These are phyloP conservation scores for Vanrija pseudolonga DNA, from an alignment of 1,284 basidiomycete genomes.

Conservation along the genomic window DNA sequence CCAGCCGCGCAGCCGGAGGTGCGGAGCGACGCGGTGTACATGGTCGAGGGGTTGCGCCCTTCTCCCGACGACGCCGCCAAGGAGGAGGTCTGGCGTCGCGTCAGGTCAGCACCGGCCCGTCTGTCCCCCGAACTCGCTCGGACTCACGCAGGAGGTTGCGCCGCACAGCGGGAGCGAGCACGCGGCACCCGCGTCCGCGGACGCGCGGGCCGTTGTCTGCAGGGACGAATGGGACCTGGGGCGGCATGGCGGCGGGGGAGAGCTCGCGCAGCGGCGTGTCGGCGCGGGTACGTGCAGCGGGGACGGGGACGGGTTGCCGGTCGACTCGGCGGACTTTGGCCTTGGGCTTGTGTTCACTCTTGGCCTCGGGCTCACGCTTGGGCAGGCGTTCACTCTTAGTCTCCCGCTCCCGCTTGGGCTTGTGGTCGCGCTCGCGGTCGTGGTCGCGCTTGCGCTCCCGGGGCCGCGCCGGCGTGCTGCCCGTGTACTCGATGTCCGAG, in stretches of 20 bases:
- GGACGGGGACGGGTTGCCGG: no score
- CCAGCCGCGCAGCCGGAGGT: not conserved
- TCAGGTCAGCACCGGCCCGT: no score
- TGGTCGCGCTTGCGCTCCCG: not conserved
- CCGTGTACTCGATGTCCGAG: not conserved
- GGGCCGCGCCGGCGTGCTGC: not conserved
- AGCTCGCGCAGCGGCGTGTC: constrained; percentile 1
- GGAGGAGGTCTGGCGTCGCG: constrained; percentile 2
- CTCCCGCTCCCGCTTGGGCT: constrained; percentile 3
- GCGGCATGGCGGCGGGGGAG: not conserved
- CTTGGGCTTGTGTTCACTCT: no score
- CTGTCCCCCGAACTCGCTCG: no score
- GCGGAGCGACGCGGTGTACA: no score
- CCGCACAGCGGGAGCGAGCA: not conserved
- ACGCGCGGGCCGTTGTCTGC: no score
- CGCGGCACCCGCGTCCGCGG: not conserved
- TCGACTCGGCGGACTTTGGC: no score
- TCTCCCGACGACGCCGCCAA: not conserved
- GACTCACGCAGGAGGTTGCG: constrained; percentile 8
- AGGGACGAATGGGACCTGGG: not conserved
- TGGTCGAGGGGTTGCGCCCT: not conserved
- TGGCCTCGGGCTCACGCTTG: no score
- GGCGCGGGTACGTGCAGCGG: no score
- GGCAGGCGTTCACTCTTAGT: not conserved
- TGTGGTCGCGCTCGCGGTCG: constrained; percentile 1